Evolutionary conservation across 352 stramenopile species (phyloP).

Genomic region (Saprolegnia parasitica): DNA sequence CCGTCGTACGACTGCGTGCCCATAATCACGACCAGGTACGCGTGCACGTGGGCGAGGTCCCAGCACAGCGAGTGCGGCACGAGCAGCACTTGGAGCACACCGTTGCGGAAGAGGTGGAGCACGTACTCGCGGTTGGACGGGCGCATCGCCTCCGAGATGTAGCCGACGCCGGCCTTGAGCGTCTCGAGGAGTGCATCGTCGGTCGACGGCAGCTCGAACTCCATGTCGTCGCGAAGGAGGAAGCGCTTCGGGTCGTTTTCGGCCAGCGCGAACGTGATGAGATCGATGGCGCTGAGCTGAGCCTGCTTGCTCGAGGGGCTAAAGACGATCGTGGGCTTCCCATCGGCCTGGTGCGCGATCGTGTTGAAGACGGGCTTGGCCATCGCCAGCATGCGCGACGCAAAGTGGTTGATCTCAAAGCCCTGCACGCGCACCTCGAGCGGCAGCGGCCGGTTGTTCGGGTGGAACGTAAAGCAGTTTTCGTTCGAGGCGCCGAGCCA

Average conservation of each 20-base stretch:
- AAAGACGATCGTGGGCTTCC: conserved; percentile 94
- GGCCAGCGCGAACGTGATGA: conserved; percentile 95
- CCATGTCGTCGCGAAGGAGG: conserved; percentile 36
- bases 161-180: conserved; percentile 92
- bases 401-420: conserved; percentile 97
- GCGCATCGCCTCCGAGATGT: conserved; percentile 92
- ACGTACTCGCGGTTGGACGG: conserved; percentile 88
- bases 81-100: conserved; percentile 91
- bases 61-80: conserved; percentile 93
- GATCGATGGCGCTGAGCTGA: conserved; percentile 97
- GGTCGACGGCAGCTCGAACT: conserved; percentile 50
- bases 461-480: conserved; percentile 95
- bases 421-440: conserved; percentile 97
- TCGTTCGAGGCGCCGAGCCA: conserved; percentile 94
- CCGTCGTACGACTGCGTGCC: conserved; percentile 98
- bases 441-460: conserved; percentile 92
- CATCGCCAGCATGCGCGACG: conserved; percentile 96
- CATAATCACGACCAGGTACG: conserved; percentile 97
- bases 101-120: conserved; percentile 79
- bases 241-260: conserved; percentile 77
- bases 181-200: conserved; percentile 94
- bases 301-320: conserved; percentile 97
- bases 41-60: conserved; percentile 68
- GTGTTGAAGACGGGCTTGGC: conserved; percentile 97
- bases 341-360: conserved; percentile 76